phyloP scores from a whole-genome alignment of 805 yeast species.

The Metschnikowia hibisci region DNA sequence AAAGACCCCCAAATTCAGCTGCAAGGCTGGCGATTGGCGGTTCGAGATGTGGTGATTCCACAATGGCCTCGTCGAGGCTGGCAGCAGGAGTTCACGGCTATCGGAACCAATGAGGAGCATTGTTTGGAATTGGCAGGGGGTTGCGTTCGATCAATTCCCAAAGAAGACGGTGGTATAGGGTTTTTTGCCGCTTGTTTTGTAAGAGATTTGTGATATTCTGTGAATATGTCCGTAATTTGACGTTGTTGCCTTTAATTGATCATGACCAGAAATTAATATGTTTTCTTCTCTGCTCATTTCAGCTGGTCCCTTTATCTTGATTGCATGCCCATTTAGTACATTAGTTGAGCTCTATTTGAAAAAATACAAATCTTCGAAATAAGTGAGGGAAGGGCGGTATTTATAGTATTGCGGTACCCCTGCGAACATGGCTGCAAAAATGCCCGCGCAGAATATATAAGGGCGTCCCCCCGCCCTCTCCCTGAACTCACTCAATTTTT shows the following conservation, averaged over 20 bases:
- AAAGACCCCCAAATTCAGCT: constrained; percentile 58
- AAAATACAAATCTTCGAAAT: too few relatives aligned
- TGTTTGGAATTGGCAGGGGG: constrained; percentile 62
- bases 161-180: constrained; percentile 96
- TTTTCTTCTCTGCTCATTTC: too few relatives aligned
- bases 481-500: too few relatives aligned
- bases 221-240: background rate
- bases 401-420: background rate
- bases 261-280: too few relatives aligned
- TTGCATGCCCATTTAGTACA: too few relatives aligned
- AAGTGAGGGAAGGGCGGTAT: background rate
- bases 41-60: constrained; percentile 65
- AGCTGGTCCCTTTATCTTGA: too few relatives aligned
- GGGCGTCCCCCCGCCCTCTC: background rate
- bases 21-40: constrained; percentile 72
- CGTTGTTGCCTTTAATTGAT: too few relatives aligned
- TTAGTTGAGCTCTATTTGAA: too few relatives aligned
- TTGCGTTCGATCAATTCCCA: constrained; percentile 81
- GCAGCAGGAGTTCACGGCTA: constrained; percentile 56
- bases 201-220: constrained; percentile 21
- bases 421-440: constrained; percentile 3
- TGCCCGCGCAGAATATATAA: constrained; percentile 1
- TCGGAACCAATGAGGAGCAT: constrained; percentile 39
- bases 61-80: constrained; percentile 85
- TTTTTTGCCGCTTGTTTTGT: constrained; percentile 94